A percentile compares a stretch with the other conserved stretches of the same genome.
phyloP scores from a whole-genome alignment of 1,284 basidiomycete species.

The Cerrena zonata region DNA sequence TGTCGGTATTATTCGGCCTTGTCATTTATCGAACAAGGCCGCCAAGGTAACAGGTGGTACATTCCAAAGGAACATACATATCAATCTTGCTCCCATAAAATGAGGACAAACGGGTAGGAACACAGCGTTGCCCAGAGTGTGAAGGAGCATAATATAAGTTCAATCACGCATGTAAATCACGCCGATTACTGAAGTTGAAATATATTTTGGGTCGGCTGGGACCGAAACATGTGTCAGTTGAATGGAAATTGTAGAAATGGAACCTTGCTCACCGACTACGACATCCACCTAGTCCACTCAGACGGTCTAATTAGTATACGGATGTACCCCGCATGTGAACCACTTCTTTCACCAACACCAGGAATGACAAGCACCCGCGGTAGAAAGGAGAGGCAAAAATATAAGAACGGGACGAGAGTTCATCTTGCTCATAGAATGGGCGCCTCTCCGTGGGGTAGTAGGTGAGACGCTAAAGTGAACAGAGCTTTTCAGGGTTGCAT shows the following conservation, averaged over 20 bases:
- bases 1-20: constrained; percentile 12
- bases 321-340: constrained; percentile 58
- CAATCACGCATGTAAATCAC: too few relatives aligned
- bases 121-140: constrained; percentile 82
- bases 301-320: too few relatives aligned
- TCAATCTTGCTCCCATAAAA: constrained; percentile 78
- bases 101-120: constrained; percentile 74
- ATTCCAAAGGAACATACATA: constrained; percentile 9
- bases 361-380: constrained; percentile 17
- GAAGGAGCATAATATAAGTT: constrained; percentile 50
- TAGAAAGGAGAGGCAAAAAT: constrained; percentile 41
- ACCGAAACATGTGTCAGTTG: too few relatives aligned
- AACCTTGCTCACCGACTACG: too few relatives aligned
- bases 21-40: constrained; percentile 14
- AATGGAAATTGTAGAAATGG: too few relatives aligned
- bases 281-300: too few relatives aligned
- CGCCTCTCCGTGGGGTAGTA: constrained; percentile 54
- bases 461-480: constrained; percentile 80
- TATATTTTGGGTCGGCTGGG: not conserved
- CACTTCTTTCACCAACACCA: constrained; percentile 34
- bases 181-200: too few relatives aligned
- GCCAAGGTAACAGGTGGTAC: constrained; percentile 19
- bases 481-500: constrained; percentile 22
- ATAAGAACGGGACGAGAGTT: constrained; percentile 32
- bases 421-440: constrained; percentile 80